phyloP scores from a whole-genome alignment of 257 asterid genomes.

The Solanum appendiculatum region DNA sequence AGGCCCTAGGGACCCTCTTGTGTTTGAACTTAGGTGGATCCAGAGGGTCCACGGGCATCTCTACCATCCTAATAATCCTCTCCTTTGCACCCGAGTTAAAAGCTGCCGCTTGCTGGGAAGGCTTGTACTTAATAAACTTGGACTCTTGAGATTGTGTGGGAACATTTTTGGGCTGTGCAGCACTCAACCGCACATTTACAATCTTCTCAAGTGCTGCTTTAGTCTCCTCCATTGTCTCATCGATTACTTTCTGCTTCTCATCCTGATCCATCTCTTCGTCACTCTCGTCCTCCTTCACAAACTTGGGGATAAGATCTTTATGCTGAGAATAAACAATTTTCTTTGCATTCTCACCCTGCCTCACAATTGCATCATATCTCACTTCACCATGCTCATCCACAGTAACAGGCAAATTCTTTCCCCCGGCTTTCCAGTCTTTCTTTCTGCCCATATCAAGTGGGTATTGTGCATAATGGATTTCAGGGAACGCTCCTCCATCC shows the following conservation, averaged over 20 bases:
- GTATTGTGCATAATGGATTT: slow-evolving; percentile 70
- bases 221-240: slow-evolving; percentile 68
- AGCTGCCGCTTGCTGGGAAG: slow-evolving; percentile 89
- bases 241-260: slow-evolving; percentile 72
- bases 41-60: slow-evolving; percentile 85
- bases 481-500: slow-evolving; percentile 94
- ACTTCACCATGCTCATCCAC: slow-evolving; percentile 82
- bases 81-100: slow-evolving; percentile 94
- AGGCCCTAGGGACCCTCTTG: slow-evolving; percentile 86
- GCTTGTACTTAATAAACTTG: slow-evolving; percentile 86
- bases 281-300: slow-evolving; percentile 38
- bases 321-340: slow-evolving; percentile 81
- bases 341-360: slow-evolving; percentile 77
- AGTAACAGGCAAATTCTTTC: slow-evolving; percentile 63
- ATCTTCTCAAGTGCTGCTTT: slow-evolving; percentile 92
- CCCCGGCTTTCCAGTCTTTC: slow-evolving; percentile 41
- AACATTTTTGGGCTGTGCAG: slow-evolving; percentile 91
- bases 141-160: slow-evolving; percentile 65
- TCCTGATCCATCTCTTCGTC: slow-evolving; percentile 67
- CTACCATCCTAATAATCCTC: slow-evolving; percentile 89
- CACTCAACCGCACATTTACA: slow-evolving; percentile 83
- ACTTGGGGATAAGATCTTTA: slow-evolving; percentile 64
- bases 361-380: slow-evolving; percentile 79
- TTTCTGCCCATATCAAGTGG: slow-evolving; percentile 84
- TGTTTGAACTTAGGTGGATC: slow-evolving; percentile 96